phyloP scores from a whole-genome alignment of 345 rosid genomes.

The Corymbia maculata region DNA sequence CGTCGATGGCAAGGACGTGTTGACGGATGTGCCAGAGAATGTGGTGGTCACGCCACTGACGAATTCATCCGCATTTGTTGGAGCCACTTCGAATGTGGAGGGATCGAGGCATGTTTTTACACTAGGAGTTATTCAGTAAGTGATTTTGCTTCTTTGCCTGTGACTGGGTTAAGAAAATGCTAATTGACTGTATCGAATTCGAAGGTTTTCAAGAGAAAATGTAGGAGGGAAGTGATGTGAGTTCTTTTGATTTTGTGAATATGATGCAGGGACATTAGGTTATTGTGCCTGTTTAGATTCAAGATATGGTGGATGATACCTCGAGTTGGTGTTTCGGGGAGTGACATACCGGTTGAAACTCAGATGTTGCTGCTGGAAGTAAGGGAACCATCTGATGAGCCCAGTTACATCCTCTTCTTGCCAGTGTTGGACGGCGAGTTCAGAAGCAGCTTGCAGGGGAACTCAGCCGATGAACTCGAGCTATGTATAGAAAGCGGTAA shows the following conservation, averaged over 20 bases:
- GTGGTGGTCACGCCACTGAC: constrained; percentile 26
- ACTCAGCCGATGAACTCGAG: constrained; percentile 37
- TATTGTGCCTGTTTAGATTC: constrained; percentile 37
- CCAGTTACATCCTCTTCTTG: constrained; percentile 26
- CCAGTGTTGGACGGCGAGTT: constrained; percentile 41
- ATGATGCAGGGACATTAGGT: constrained; percentile 25
- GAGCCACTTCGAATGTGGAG: constrained; percentile 25
- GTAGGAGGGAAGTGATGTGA: background rate
- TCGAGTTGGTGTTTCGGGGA: constrained; percentile 39
- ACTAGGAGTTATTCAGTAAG: constrained; percentile 38
- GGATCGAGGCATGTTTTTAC: constrained; percentile 38
- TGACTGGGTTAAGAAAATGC: background rate
- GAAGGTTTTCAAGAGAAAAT: background rate
- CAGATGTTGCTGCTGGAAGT: constrained; percentile 52
- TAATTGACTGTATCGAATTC: background rate
- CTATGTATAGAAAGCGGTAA: constrained; percentile 46
- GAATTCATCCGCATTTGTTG: constrained; percentile 28
- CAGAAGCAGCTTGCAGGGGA: constrained; percentile 47
- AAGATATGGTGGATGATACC: constrained; percentile 51
- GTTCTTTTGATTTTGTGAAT: background rate
- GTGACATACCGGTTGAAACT: constrained; percentile 46
- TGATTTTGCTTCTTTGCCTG: background rate
- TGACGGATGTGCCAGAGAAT: constrained; percentile 33
- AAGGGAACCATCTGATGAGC: background rate
- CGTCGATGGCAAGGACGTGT: constrained; percentile 14